These are phyloP conservation scores for Nigrospora oryzae DNA, from an alignment of 2,329 filamentous ascomycete species.

Conservation along the genomic window DNA sequence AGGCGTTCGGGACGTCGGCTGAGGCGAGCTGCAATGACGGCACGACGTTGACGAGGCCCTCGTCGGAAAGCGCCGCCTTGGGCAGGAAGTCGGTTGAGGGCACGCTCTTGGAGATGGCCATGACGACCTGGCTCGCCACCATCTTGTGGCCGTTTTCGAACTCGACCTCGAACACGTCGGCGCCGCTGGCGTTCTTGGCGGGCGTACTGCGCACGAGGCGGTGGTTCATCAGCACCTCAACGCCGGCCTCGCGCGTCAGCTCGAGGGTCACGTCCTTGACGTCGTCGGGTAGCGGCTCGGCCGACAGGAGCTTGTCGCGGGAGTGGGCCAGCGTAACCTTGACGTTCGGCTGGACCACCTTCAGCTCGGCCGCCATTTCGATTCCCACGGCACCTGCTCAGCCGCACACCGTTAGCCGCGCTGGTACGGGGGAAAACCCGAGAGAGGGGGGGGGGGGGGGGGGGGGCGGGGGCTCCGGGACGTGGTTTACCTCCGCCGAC, in stretches of 20 bases:
- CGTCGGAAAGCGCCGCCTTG: conserved; percentile 44
- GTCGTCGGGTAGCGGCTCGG: conserved; percentile 62
- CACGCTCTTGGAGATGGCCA: conserved; percentile 55
- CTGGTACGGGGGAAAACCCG: not conserved
- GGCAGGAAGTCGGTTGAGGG: conserved; percentile 60
- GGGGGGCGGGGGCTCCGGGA: not conserved
- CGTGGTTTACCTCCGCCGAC: conserved; percentile 55
- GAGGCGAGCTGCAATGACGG: conserved; percentile 38
- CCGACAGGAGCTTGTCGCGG: conserved; percentile 58
- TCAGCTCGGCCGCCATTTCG: conserved; percentile 75
- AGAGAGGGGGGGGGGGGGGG: too few species aligned
- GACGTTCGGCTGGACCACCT: conserved; percentile 53
- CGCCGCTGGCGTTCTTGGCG: conserved; percentile 33
- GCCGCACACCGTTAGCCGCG: not conserved
- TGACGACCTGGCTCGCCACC: conserved; percentile 56
- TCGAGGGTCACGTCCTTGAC: conserved; percentile 55
- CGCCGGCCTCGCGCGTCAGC: conserved; percentile 51
- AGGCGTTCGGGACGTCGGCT: conserved; percentile 43
- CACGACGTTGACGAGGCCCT: conserved; percentile 58
- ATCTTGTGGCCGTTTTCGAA: conserved; percentile 54
- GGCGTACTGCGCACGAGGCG: conserved; percentile 42
- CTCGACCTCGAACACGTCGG: conserved; percentile 36
- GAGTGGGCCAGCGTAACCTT: conserved; percentile 72
- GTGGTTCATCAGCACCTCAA: conserved; percentile 56
- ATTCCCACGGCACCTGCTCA: conserved; percentile 62